Evolutionary conservation across 768 basidiomycete species (phyloP).

Genomic region (Tylopilus rubrobrunneus): DNA sequence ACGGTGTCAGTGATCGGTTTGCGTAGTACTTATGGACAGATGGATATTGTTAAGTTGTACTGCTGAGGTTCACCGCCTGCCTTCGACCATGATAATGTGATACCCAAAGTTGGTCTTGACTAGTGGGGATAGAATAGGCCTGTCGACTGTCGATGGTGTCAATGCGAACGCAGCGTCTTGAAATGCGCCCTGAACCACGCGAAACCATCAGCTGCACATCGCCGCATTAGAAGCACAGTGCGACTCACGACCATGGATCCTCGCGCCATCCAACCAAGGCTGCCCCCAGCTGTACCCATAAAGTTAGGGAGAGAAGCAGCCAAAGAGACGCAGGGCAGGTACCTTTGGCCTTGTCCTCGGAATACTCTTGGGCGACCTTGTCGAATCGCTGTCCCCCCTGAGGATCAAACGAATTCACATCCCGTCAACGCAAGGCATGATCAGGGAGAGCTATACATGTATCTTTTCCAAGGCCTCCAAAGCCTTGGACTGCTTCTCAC

Average conservation of each 20-base stretch:
- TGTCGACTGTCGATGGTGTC: slow-evolving; percentile 75
- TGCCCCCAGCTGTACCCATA: slow-evolving; percentile 62
- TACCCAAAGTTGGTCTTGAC: slow-evolving; percentile 85
- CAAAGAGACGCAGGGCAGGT: not conserved
- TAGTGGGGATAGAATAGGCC: slow-evolving; percentile 64
- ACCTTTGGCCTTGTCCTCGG: slow-evolving; percentile 91
- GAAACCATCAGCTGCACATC: slow-evolving; percentile 1
- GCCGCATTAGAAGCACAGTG: not conserved
- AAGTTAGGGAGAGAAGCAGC: slow-evolving; percentile 2
- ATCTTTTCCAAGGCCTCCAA: slow-evolving; percentile 76
- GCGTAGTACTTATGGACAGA: slow-evolving; percentile 8
- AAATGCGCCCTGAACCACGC: slow-evolving; percentile 52
- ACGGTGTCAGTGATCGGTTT: not conserved
- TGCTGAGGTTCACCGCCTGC: slow-evolving; percentile 47
- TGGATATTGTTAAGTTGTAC: slow-evolving; percentile 19
- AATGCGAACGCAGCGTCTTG: slow-evolving; percentile 88
- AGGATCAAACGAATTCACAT: not conserved
- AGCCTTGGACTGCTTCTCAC: slow-evolving; percentile 82
- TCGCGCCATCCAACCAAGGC: slow-evolving; percentile 81
- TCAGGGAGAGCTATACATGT: slow-evolving; percentile 45
- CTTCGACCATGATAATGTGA: slow-evolving; percentile 91
- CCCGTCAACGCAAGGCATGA: not conserved
- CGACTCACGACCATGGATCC: slow-evolving; percentile 75
- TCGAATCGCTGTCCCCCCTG: slow-evolving; percentile 81
- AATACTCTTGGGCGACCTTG: slow-evolving; percentile 87